Evolutionary conservation across 2,329 filamentous ascomycete genomes (phyloP).

Genomic region (Xylariomycetidae sp.): DNA sequence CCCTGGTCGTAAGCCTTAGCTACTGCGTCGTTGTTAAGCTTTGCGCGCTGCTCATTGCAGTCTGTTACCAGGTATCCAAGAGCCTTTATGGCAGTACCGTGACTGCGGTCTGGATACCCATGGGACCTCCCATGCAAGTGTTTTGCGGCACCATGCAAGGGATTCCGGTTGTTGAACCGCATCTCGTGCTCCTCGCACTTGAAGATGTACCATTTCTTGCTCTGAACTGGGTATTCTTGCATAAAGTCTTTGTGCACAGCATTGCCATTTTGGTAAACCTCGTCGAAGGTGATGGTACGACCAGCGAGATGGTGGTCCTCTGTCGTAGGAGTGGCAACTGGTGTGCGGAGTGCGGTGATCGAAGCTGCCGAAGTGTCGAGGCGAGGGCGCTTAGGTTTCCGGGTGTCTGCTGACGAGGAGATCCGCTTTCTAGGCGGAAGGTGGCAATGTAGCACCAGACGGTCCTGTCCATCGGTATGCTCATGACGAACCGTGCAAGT

Average conservation of each 20-base stretch:
- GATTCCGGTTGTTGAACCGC: slow-evolving; percentile 28
- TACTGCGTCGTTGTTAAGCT: slow-evolving; percentile 29
- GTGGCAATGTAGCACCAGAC: slow-evolving; percentile 14
- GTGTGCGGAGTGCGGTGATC: slow-evolving; percentile 6
- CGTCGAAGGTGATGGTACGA: slow-evolving; percentile 28
- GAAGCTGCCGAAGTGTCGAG: slow-evolving; percentile 5
- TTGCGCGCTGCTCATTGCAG: slow-evolving; percentile 24
- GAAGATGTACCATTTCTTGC: slow-evolving; percentile 30
- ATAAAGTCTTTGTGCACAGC: slow-evolving; percentile 27
- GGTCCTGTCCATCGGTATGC: slow-evolving; percentile 7
- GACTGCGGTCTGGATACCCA: slow-evolving; percentile 22
- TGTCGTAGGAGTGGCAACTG: slow-evolving; percentile 4
- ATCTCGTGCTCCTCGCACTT: slow-evolving; percentile 33
- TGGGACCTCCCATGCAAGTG: slow-evolving; percentile 29
- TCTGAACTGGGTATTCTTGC: slow-evolving; percentile 22
- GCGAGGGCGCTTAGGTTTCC: slow-evolving; percentile 6
- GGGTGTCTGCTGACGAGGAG: slow-evolving; percentile 2
- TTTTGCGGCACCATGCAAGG: slow-evolving; percentile 31
- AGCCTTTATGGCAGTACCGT: slow-evolving; percentile 22
- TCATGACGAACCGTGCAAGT: slow-evolving; percentile 11
- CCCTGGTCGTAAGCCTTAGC: slow-evolving; percentile 23
- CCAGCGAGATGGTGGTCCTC: slow-evolving; percentile 2
- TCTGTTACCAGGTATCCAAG: slow-evolving; percentile 30
- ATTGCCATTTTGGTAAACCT: slow-evolving; percentile 29
- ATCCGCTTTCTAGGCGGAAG: slow-evolving; percentile 15